Conservation (phyloP, 108 stramenopile genomes). For the Nannochloropsis granulata region DNA sequence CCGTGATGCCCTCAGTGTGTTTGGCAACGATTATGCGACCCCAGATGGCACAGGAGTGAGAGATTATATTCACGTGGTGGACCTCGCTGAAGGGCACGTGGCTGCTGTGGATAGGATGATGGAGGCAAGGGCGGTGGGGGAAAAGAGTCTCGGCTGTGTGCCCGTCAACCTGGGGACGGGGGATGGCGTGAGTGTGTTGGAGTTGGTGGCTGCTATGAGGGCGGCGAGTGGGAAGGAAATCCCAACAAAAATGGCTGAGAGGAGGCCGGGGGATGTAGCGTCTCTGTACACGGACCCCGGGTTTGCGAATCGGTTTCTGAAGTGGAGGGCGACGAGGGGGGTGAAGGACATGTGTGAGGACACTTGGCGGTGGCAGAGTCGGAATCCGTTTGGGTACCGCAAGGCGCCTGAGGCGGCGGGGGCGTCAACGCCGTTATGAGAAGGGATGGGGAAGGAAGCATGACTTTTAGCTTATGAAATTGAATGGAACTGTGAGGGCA, state of each 20-base stretch:
- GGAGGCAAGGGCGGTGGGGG: conserved; percentile 44
- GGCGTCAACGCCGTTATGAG: no score
- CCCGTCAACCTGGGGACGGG: conserved; percentile 92
- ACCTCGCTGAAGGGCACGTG: conserved; percentile 87
- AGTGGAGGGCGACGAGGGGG: conserved; percentile 68
- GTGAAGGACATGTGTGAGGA: conserved; percentile 91
- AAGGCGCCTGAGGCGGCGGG: background rate
- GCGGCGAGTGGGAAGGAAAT: conserved; percentile 74
- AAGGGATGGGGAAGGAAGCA: no score
- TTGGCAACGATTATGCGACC: conserved; percentile 87
- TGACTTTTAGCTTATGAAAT: no score
- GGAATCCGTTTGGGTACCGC: conserved; percentile 81
- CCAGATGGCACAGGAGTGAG: conserved; percentile 93
- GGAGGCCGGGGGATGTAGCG: conserved; percentile 87
- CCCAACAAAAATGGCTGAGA: conserved; percentile 47
- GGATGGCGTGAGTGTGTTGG: conserved; percentile 70
- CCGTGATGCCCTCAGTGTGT: conserved; percentile 77
- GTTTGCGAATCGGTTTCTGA: conserved; percentile 64
- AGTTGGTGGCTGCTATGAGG: conserved; percentile 85
- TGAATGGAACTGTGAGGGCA: no score
- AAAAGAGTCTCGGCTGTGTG: conserved; percentile 32
- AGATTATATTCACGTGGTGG: conserved; percentile 98
- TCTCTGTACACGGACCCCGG: conserved; percentile 77
- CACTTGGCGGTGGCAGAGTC: conserved; percentile 85
- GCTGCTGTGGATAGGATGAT: conserved; percentile 66